Percentiles rank a stretch among this genome's conserved stretches.
These are phyloP conservation scores for Eucalyptus coolabah DNA, from an alignment of 345 rosid species.

Conservation along the genomic window DNA sequence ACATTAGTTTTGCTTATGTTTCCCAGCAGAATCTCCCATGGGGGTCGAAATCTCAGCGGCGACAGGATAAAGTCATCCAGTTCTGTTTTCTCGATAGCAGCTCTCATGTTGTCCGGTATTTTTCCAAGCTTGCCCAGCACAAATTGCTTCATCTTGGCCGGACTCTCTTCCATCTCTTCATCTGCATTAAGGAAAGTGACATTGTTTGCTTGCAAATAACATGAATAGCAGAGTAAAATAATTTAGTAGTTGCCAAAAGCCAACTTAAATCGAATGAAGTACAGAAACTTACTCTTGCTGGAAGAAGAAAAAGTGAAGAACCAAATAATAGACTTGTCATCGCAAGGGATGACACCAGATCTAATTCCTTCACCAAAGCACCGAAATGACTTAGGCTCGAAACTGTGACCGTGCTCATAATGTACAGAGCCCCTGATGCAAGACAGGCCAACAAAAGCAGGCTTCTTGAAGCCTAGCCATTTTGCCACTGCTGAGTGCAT, in stretches of 20 bases:
- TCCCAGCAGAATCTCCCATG: conserved; percentile 47
- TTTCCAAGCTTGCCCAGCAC: conserved; percentile 10
- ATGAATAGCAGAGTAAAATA: background rate
- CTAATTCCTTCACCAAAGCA: background rate
- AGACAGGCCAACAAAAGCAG: conserved; percentile 14
- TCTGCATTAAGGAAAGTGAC: background rate
- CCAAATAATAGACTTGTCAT: background rate
- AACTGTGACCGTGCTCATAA: conserved; percentile 21
- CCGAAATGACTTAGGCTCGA: background rate
- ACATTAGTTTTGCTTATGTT: conserved; percentile 29
- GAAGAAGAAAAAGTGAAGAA: background rate
- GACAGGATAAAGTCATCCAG: conserved; percentile 11
- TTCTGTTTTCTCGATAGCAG: conserved; percentile 21
- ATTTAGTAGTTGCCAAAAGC: background rate
- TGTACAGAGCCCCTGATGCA: conserved; percentile 33
- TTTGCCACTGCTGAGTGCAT: conserved; percentile 54
- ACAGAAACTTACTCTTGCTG: background rate
- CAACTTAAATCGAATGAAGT: background rate
- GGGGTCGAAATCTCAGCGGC: conserved; percentile 27
- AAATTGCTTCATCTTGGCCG: conserved; percentile 18
- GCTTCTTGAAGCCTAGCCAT: conserved; percentile 52
- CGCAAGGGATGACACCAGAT: background rate
- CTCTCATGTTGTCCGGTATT: background rate
- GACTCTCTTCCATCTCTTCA: conserved; percentile 4
- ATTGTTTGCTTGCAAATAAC: background rate